These are phyloP conservation scores for Aureobasidium sp. DNA, from an alignment of 2,329 filamentous ascomycete species.

Conservation along the genomic window DNA sequence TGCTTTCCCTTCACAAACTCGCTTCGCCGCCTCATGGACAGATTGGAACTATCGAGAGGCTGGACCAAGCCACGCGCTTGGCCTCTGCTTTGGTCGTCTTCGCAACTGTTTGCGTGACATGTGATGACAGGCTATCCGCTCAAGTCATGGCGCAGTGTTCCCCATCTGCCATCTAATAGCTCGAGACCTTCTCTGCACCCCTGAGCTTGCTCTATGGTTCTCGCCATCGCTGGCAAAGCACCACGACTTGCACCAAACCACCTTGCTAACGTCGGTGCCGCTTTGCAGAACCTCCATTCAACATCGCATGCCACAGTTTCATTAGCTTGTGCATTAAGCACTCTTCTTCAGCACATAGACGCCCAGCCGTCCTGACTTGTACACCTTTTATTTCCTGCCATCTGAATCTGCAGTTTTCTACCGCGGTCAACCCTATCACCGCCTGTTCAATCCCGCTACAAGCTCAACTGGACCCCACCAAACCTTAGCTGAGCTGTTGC, in stretches of 20 bases:
- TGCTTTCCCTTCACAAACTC: neutral
- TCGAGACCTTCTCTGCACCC: neutral
- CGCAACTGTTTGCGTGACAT: conserved; percentile 4
- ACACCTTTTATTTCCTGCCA: neutral
- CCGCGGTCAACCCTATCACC: neutral
- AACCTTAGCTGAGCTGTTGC: neutral
- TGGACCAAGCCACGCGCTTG: conserved; percentile 12
- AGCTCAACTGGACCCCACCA: neutral
- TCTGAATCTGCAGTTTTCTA: neutral
- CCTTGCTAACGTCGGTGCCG: neutral
- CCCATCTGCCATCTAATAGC: neutral
- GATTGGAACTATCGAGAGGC: neutral
- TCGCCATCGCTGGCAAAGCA: neutral
- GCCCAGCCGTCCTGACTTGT: conserved; percentile 14
- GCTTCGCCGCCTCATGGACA: neutral
- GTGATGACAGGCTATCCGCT: neutral
- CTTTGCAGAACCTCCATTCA: neutral
- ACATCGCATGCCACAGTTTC: neutral
- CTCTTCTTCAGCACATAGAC: conserved; percentile 16
- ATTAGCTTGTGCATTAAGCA: neutral
- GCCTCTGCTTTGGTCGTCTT: neutral
- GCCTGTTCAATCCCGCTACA: neutral
- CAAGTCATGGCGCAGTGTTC: neutral
- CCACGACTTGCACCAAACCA: too few relatives aligned
- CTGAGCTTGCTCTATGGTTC: neutral